Base-by-base conservation (phyloP, 2,329 filamentous ascomycete genomes). In the Neodidymelliopsis sp. region DNA sequence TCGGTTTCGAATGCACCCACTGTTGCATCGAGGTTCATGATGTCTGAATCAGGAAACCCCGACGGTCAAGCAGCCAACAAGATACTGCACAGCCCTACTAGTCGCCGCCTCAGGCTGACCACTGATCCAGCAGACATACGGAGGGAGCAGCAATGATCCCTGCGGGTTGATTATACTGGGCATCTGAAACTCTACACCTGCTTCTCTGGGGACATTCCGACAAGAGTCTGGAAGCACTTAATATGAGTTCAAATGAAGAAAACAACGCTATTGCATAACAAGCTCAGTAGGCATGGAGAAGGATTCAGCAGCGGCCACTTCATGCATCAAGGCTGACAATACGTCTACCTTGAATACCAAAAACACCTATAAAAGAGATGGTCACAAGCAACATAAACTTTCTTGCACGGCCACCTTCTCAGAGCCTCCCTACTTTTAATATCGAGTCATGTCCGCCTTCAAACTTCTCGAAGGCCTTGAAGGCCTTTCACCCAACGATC, bases 401-500 rank as follows among this genome's bases (percentile, higher is more conserved):
- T 8, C 13, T 31, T 16, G 5, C 7, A 24, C 10, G 30, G n/a
- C n/a, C 15, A 27, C 16, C 6, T 29, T 16, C 10, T 18, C 8
- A 24, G n/a, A n/a, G n/a, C 4, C 20, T 15, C 10, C 13, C 27
- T 36, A n/a, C 12, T 7, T 19, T 2, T 11, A 13, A 4, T 6
- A 18, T 24, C n/a, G 7, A 19, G 23, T 12, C 19, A 51, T 51
- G 41, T 19, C 41, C 3, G 3, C 16, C 1, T 19, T 25, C 45
- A 50, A 35, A 2, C 52, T 52, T 53, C 55, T 41, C 27, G 22
- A 56, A n/a, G 37, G 48, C 18, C 38, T 67, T 12, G 57, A 53
- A 9, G 28, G 37, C 28, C 57, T 69, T 18, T 30, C 57, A 11
- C 9, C 30, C 8, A 43, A 60, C 28, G 57, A 69, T 19, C 63